Base-by-base conservation (phyloP, 2,329 filamentous ascomycete species). In the Ploettnerulaceae sp. region DNA sequence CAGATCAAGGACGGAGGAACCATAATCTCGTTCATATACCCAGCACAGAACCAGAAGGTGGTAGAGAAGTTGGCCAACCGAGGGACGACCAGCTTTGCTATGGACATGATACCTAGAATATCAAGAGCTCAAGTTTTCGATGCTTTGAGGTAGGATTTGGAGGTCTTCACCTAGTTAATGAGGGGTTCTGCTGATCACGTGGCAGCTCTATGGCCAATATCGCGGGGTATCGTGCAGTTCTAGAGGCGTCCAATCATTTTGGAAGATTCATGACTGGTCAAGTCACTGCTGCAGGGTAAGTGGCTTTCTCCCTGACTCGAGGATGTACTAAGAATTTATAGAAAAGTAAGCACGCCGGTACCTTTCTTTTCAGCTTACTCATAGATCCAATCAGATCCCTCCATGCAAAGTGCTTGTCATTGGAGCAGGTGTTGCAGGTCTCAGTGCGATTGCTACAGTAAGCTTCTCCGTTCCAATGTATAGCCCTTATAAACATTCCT, bases 31-130 rank as follows among this genome's bases (percentile, higher is more conserved):
- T 87, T 95, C 62, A 68, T 95, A 21, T 89, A 94, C 62, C 89
- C 89, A 0, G 75, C 81, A 5, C 86, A 91, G 68, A 94, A 94
- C 66, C 82, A 79, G 66, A 71, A 78, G 7, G 69, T 91, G 5
- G 84, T 95, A 7, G 77, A 89, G 49, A 81, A 79, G 49, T 76
- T 94, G 49, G 82, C 86, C 20, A 72, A 74, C 28, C 79, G 79
- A 38, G 83, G 84, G 21, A 81, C 83, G 2, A 94, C 87, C 1
- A 71, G 79, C 12, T 93, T 95, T 62, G 88, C 89, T 17, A 95
- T 95, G 89, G 89, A 95, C 63, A 84, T 90, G 81, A 84, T 95
- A 42, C 89, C 89, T 12, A 81, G 89, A 31, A 95, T 95, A 57
- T 94, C 89, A 1, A 79, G 89, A 36, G 89, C 89, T 1, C 89